Evolutionary conservation across 495 filamentous ascomycete genomes (phyloP), one percentile per base, ranked within the genome.

Genomic region (Niebla homalea): DNA sequence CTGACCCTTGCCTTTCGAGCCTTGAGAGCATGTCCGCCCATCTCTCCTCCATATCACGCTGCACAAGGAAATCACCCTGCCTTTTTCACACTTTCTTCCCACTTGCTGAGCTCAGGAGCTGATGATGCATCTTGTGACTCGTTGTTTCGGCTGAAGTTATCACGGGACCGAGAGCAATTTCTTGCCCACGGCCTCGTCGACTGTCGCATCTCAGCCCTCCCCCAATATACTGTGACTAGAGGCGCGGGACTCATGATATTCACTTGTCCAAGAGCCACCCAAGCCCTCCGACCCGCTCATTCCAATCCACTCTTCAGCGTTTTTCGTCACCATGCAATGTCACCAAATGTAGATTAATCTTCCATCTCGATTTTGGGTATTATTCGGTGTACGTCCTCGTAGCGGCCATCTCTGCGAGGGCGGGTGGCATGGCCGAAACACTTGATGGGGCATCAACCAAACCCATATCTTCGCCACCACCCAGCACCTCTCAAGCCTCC

Each of bases 351-450:
- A 52, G 49, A 32, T 32, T 12, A 12, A 49, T 48, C 39, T 36
- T 43, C 37, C 22, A n/a, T 35, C 20, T 36, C 45, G 3, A 36
- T 36, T 48, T 36, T 35, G 32, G 32, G 26, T 36, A 4, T 36
- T 48, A 36, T 26, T 36, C 20, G 45, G 19, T 48, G 26, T 35
- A 48, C 39, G 48, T 58, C 49, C 46, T 55, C 43, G 56, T 55
- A 49, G 49, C 38, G 23, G 19, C 44, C 23, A 14, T 51, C 29
- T 32, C 45, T 49, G 48, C 46, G 45, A 51, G 49, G 48, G 53
- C 51, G 39, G 49, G 43, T 47, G 48, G 48, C 43, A 60, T 60
- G 58, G 55, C 55, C 51, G 58, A 60, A 50, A 56, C 53, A 7
- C 39, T 45, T 58, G 56, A 46, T 40, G 49, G 36, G 38, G 49